Evolutionary conservation across 768 basidiomycete genomes (phyloP), one percentile per base, ranked within the genome.

Genomic region (Mycena filopes): DNA sequence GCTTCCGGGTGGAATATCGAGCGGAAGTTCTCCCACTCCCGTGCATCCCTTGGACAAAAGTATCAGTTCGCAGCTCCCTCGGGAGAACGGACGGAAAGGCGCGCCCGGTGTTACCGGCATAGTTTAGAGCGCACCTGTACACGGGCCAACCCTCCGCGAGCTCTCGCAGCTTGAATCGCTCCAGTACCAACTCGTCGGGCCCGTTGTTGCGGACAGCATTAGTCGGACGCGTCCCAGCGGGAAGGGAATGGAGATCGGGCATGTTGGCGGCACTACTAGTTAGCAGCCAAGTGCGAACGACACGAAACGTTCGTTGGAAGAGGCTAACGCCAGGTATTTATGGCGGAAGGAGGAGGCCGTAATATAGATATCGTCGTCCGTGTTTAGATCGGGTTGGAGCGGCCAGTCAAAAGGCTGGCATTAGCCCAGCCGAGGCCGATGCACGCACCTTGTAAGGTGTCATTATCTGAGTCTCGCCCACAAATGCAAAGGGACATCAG

Each of bases 61-160:
- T 3, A n/a, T n/a, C 13, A 26, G 36, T 21, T 11, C 40, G 26
- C 20, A 40, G 15, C 40, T 57, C 12, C 25, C n/a, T n/a, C n/a
- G n/a, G n/a, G n/a, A n/a, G n/a, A n/a, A n/a, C n/a, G n/a, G n/a
- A n/a, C n/a, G n/a, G n/a, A n/a, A n/a, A n/a, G n/a, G n/a, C n/a
- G n/a, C n/a, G n/a, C n/a, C n/a, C n/a, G n/a, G n/a, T n/a, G n/a
- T n/a, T 18, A 43, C 23, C n/a, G 41, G 28, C 15, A 25, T 6
- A 26, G 48, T 2, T 31, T 13, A 16, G 2, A 13, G 16, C 64
- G 23, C 16, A 72, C 71, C 71, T 55, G 55, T 72, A 72, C 69
- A 70, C 59, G 2, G 71, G 71, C 71, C 71, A 72, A 9, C 71
- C 71, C 60, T 72, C 71, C 12, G 71, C 71, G 11, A 72, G 67